Base-by-base conservation (phyloP, 1,284 basidiomycete species). In the Mycena sp. region DNA sequence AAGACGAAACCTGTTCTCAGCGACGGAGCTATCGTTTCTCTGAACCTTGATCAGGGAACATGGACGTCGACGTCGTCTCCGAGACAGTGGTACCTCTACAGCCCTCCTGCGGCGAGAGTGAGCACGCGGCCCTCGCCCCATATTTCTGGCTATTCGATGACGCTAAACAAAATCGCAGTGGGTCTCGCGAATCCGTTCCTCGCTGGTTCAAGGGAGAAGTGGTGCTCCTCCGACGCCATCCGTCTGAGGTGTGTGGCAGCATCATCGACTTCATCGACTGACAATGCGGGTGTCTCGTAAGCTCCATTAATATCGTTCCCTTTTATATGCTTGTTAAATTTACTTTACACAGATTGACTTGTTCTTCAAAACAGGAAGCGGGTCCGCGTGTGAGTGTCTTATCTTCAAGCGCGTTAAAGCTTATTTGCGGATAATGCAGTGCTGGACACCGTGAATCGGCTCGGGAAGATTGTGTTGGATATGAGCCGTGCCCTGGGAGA, bases 251-350 rank as follows among this genome's bases (percentile, higher is more conserved):
- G 71, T 87, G 83, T 63, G 76, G 77, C 0, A 79, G 81, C 12
- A 85, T 35, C 1, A 77, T 97, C 29, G 94, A 98, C 74, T 98
- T 97, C 73, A 93, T 97, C 12, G 97, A 99, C 72, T 80, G 99
- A 69, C 99, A 99, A 74, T 94, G 94, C 76, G 97, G 96, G 5
- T 99, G 97, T 77, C 97, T 98, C n/a, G n/a, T n/a, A n/a, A n/a
- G n/a, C n/a, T n/a, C n/a, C n/a, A n/a, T n/a, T n/a, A n/a, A n/a
- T n/a, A n/a, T n/a, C n/a, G n/a, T n/a, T n/a, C n/a, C n/a, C n/a
- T n/a, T n/a, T n/a, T n/a, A n/a, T n/a, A n/a, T n/a, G n/a, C n/a
- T 40, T 45, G 25, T 28, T 28, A 17, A 21, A 5, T 38, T 30
- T n/a, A n/a, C 3, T 16, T 21, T 16, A 7, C 26, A 2, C 28